phyloP scores from a whole-genome alignment of 1,284 basidiomycete species.

The Ustilago loliicola region DNA sequence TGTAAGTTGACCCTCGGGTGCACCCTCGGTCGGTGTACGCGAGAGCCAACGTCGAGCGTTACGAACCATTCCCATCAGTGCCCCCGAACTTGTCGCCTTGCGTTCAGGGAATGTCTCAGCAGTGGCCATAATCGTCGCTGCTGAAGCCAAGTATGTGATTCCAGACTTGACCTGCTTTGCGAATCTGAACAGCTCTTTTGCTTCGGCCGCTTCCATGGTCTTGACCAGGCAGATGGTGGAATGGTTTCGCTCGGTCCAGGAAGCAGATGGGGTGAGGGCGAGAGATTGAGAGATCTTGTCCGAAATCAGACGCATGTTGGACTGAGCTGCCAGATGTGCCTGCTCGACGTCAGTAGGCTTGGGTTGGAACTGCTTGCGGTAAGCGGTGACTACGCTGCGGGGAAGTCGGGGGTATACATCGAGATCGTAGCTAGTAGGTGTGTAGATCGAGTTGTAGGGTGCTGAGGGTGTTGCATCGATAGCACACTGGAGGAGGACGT shows the following conservation, averaged over 20 bases:
- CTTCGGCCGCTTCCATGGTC: constrained; percentile 11
- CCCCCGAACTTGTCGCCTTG: constrained; percentile 27
- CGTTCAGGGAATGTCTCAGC: constrained; percentile 40
- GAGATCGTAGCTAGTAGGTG: constrained; percentile 17
- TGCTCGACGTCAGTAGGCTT: constrained; percentile 5
- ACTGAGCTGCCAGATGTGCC: constrained; percentile 7
- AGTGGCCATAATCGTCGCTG: constrained; percentile 32
- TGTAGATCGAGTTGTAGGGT: constrained; percentile 26
- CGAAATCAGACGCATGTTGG: constrained; percentile 26
- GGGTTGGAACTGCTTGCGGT: constrained; percentile 31
- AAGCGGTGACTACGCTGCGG: constrained; percentile 24
- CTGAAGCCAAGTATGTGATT: constrained; percentile 38
- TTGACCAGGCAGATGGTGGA: constrained; percentile 28
- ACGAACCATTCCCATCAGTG: constrained; percentile 48
- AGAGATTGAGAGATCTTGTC: constrained; percentile 32
- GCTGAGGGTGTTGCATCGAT: constrained; percentile 22
- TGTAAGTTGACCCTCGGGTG: constrained; percentile 5
- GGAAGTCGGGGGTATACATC: constrained; percentile 28
- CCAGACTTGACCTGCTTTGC: constrained; percentile 20
- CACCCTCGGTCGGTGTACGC: constrained; percentile 5
- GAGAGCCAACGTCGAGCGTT: constrained; percentile 44
- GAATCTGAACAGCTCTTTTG: constrained; percentile 16
- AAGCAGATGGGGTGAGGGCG: constrained; percentile 10
- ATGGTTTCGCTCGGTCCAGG: constrained; percentile 26
- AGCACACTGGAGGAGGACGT: constrained; percentile 31